Percentiles rank a stretch among this genome's conserved stretches.
Evolutionary conservation across 2,329 filamentous ascomycete species (phyloP).

Genomic region (Pezicula carpinea): DNA sequence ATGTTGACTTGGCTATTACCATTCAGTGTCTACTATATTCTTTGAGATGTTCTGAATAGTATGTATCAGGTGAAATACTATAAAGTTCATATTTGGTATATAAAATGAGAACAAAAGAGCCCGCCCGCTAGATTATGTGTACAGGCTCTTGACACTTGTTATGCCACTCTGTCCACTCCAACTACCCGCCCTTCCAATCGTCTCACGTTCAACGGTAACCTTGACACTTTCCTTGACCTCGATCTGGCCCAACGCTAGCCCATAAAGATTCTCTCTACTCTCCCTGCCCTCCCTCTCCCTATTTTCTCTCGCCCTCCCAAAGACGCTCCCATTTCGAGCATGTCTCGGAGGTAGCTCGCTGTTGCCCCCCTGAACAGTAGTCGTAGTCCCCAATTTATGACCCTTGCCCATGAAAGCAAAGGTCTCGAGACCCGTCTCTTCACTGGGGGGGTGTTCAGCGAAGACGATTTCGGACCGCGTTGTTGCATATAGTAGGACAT

Average conservation of each 20-base stretch:
- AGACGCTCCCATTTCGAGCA: background rate
- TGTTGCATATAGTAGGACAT: conserved; percentile 48
- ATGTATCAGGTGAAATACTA: no score
- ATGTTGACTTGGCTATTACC: no score
- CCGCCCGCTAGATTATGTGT: no score
- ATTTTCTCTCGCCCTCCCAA: background rate
- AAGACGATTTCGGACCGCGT: conserved; percentile 51
- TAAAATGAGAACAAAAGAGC: no score
- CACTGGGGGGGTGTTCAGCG: conserved; percentile 33
- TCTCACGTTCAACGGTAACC: background rate
- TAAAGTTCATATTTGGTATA: no score
- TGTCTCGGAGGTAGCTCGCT: background rate
- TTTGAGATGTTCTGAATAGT: no score
- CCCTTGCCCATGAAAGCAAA: conserved; percentile 35
- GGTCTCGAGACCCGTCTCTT: conserved; percentile 45
- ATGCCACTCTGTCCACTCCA: no score
- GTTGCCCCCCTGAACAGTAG: conserved; percentile 9
- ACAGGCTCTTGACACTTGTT: no score
- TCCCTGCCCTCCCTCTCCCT: conserved; percentile 1
- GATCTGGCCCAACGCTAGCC: background rate
- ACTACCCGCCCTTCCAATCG: no score
- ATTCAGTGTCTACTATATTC: no score
- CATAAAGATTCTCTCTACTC: conserved; percentile 4
- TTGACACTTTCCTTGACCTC: conserved; percentile 2
- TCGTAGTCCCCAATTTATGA: conserved; percentile 10